These are phyloP conservation scores for Micractinium sp. DNA, from an alignment of 139 green algal genomes.

Conservation along the genomic window DNA sequence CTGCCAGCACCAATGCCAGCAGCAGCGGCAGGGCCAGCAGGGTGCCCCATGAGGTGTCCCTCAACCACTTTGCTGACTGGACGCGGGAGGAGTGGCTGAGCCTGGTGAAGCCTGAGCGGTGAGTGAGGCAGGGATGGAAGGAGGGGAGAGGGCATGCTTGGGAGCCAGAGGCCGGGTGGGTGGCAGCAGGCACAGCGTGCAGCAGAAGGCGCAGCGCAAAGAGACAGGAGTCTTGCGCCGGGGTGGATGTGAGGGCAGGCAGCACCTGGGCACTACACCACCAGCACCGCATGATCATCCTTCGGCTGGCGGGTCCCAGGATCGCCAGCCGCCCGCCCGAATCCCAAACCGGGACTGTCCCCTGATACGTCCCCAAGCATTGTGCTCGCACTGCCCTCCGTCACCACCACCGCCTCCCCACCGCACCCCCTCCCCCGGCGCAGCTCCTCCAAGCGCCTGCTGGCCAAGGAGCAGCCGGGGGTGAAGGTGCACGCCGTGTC, in stretches of 20 bases:
- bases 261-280: no score
- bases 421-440: not conserved
- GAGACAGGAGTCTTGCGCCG: no score
- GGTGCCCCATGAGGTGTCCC: conserved; percentile 32
- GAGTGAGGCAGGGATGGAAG: not conserved
- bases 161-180: no score
- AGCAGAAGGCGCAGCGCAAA: no score
- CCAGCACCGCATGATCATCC: no score
- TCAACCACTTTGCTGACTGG: conserved; percentile 67
- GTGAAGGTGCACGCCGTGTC: conserved; percentile 6
- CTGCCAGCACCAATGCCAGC: not conserved
- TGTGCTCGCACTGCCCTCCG: not conserved
- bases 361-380: not conserved
- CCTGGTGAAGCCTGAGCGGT: conserved; percentile 41
- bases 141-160: no score
- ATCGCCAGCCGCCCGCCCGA: no score
- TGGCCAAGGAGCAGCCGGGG: conserved; percentile 5
- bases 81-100: conserved; percentile 51
- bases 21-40: not conserved
- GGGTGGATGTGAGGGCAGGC: no score
- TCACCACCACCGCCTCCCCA: not conserved
- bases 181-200: no score
- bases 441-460: conserved; percentile 9
- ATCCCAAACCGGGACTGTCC: not conserved
- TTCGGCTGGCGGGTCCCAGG: no score